phyloP scores from a whole-genome alignment of 225 moss, liverwort and hornwort species.

The Polytrichum formosum region DNA sequence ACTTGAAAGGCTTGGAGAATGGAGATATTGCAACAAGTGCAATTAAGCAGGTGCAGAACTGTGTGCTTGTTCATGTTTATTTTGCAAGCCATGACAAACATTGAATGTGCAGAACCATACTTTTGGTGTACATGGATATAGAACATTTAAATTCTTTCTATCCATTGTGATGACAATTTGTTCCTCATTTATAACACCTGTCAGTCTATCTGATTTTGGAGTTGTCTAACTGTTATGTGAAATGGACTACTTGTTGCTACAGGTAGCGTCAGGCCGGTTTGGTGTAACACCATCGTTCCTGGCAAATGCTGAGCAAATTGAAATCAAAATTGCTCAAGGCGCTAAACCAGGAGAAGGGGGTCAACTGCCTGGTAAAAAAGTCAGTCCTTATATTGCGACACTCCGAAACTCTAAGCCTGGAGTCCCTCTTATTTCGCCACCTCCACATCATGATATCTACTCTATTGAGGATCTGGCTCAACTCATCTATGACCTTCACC shows the following conservation, averaged over 20 bases:
- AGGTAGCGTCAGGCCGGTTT: conserved; percentile 96
- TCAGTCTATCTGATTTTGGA: not conserved
- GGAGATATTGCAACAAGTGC: conserved; percentile 93
- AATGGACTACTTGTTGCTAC: conserved; percentile 1
- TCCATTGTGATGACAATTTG: not conserved
- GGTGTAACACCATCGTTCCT: conserved; percentile 91
- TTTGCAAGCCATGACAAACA: too few relatives aligned
- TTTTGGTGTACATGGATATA: too few relatives aligned
- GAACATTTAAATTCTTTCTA: not conserved
- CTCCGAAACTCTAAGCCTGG: conserved; percentile 83
- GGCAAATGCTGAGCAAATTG: conserved; percentile 74
- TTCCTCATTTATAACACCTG: not conserved
- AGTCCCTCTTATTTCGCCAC: conserved; percentile 86
- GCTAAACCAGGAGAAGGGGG: conserved; percentile 98
- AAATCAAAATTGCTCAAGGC: conserved; percentile 93
- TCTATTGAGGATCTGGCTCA: conserved; percentile 95
- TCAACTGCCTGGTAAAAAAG: conserved; percentile 92
- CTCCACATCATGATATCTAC: conserved; percentile 95
- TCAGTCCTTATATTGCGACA: conserved; percentile 84
- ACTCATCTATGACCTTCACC: conserved; percentile 85
- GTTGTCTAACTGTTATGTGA: not conserved
- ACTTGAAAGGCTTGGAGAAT: conserved; percentile 79
- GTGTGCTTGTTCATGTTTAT: too few relatives aligned
- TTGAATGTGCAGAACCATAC: too few relatives aligned
- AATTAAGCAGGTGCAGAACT: conserved; percentile 67